phyloP scores from a whole-genome alignment of 2,329 filamentous ascomycete genomes.

The Colletotrichum sp. region DNA sequence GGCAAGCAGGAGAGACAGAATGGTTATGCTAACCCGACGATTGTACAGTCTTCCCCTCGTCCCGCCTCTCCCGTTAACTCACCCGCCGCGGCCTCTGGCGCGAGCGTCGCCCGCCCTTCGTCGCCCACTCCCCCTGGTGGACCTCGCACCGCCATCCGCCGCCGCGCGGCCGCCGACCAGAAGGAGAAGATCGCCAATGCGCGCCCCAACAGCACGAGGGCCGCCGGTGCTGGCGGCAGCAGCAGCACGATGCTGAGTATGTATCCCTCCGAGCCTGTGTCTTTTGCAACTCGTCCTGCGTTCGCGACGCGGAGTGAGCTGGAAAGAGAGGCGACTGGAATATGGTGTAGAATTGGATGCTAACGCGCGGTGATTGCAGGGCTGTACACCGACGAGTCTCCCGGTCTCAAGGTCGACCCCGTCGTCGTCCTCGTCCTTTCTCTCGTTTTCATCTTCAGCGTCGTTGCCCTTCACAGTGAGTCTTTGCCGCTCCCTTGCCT shows the following conservation, averaged over 20 bases:
- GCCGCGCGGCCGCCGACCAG: constrained; percentile 94
- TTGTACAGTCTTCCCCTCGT: constrained; percentile 60
- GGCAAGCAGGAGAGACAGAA: not conserved
- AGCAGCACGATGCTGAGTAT: constrained; percentile 98
- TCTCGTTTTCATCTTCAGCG: constrained; percentile 98
- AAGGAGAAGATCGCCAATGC: constrained; percentile 97
- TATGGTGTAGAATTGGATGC: not conserved
- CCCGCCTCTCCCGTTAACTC: constrained; percentile 64
- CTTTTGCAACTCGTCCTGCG: not conserved
- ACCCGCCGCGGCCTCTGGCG: constrained; percentile 66
- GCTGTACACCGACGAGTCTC: constrained; percentile 98
- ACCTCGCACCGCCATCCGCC: constrained; percentile 92
- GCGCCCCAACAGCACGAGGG: constrained; percentile 87
- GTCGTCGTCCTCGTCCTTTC: constrained; percentile 96
- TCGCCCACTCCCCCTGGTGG: constrained; percentile 92
- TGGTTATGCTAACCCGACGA: not conserved
- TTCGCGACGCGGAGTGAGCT: not conserved
- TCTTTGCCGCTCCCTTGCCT: constrained; percentile 23
- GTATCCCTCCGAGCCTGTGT: constrained; percentile 45
- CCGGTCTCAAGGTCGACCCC: constrained; percentile 95
- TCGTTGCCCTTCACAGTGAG: constrained; percentile 96
- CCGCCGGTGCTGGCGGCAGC: constrained; percentile 93
- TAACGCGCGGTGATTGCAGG: constrained; percentile 51
- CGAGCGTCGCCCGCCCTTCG: constrained; percentile 76
- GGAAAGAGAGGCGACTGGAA: no score